phyloP scores from a whole-genome alignment of 2,329 filamentous ascomycete genomes.

The Myriangium duriaei region DNA sequence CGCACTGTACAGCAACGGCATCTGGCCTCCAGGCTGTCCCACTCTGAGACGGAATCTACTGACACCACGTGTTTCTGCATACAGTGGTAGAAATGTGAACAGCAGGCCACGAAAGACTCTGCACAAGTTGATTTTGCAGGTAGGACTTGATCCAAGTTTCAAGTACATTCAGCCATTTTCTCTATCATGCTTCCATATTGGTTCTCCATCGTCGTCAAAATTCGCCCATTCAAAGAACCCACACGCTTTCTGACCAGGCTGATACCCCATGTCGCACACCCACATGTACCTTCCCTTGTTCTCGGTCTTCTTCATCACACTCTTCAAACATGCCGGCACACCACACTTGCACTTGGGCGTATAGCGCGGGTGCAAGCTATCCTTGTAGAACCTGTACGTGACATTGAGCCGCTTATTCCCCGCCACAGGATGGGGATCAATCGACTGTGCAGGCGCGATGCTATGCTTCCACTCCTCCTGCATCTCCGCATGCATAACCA shows the following conservation, averaged over 20 bases:
- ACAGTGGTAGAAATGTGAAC: too few species aligned
- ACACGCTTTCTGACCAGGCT: slow-evolving; percentile 53
- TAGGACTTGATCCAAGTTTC: too few species aligned
- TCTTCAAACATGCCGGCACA: slow-evolving; percentile 56
- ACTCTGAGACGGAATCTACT: too few species aligned
- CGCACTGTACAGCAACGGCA: too few species aligned
- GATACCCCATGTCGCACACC: slow-evolving; percentile 76
- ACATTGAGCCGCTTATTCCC: slow-evolving; percentile 79
- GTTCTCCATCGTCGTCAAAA: slow-evolving; percentile 77
- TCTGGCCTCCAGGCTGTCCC: too few species aligned
- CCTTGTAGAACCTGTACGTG: slow-evolving; percentile 80
- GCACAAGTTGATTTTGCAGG: too few species aligned
- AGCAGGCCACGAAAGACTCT: too few species aligned
- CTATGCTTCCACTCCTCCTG: slow-evolving; percentile 94
- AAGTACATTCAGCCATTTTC: too few species aligned
- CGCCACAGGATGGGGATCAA: slow-evolving; percentile 74
- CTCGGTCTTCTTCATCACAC: slow-evolving; percentile 66
- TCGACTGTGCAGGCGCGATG: slow-evolving; percentile 59
- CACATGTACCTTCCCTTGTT: slow-evolving; percentile 76
- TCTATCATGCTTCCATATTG: slow-evolving; percentile 56
- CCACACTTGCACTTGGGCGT: slow-evolving; percentile 70
- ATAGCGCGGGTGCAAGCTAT: slow-evolving; percentile 59
- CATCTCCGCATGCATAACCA: slow-evolving; percentile 97
- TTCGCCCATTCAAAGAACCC: slow-evolving; percentile 74
- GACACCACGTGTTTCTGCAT: too few species aligned